Conservation (phyloP, 805 yeast genomes). For the Saccharomycopsis babjevae region DNA sequence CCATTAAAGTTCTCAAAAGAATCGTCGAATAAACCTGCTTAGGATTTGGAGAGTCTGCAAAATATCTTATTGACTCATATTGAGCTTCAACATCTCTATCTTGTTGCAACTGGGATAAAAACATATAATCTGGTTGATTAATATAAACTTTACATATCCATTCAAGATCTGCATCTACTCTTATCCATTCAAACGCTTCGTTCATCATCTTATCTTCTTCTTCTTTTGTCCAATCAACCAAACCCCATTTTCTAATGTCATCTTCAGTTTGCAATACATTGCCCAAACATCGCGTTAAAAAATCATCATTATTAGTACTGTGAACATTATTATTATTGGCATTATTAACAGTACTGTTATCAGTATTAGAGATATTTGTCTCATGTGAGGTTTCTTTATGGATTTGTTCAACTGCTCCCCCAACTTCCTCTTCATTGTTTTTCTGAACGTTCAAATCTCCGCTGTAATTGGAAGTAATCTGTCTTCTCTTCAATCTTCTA, state of each 20-base stretch:
- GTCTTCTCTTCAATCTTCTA: slow-evolving; percentile 63
- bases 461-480: slow-evolving; percentile 21
- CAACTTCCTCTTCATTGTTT: slow-evolving; percentile 23
- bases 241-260: slow-evolving; percentile 63
- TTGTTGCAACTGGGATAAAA: slow-evolving; percentile 82
- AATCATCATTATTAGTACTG: slow-evolving; percentile 24
- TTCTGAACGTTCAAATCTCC: not conserved
- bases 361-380: not conserved
- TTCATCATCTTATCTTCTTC: slow-evolving; percentile 59
- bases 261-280: slow-evolving; percentile 54
- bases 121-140: slow-evolving; percentile 92
- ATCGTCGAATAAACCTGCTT: slow-evolving; percentile 61
- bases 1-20: slow-evolving; percentile 72
- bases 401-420: slow-evolving; percentile 15
- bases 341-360: not conserved
- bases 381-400: not conserved
- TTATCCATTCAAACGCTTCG: slow-evolving; percentile 95
- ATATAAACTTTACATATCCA: slow-evolving; percentile 82
- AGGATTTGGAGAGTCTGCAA: slow-evolving; percentile 51
- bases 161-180: slow-evolving; percentile 96
- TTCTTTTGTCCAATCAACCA: slow-evolving; percentile 58
- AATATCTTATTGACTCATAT: slow-evolving; percentile 66
- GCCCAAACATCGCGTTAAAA: slow-evolving; percentile 52
- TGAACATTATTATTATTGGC: slow-evolving; percentile 19
- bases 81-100: slow-evolving; percentile 97